A percentile compares a stretch with the other conserved stretches of the same genome.
phyloP scores from a whole-genome alignment of 805 yeast genomes.

The Saccharomyces mikatae region DNA sequence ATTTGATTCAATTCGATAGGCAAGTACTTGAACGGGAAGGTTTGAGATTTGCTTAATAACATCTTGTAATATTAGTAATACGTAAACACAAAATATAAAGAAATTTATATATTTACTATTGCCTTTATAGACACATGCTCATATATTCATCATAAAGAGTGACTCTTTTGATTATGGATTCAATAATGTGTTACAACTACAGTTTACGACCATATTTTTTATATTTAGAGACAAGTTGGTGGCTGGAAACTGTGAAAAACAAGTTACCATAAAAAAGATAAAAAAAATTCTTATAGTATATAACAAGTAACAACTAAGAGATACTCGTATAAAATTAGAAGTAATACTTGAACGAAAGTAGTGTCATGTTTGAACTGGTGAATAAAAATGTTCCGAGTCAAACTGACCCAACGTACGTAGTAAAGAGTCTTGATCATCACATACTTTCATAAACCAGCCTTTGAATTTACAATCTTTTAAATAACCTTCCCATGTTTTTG shows the following conservation, averaged over 20 bases:
- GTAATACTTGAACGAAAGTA: neutral
- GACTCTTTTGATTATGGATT: neutral
- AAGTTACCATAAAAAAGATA: no score
- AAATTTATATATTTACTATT: neutral
- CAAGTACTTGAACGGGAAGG: conserved; percentile 49
- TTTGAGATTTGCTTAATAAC: conserved; percentile 27
- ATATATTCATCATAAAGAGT: neutral
- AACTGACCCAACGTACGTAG: conserved; percentile 41
- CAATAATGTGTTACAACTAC: neutral
- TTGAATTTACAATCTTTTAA: conserved; percentile 45
- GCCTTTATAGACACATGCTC: neutral
- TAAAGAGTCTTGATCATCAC: conserved; percentile 45
- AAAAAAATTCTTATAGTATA: no score
- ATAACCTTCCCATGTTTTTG: conserved; percentile 66
- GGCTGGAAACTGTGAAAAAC: no score
- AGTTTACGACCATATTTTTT: no score
- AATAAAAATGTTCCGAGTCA: conserved; percentile 38
- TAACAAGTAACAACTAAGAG: no score
- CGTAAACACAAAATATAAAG: neutral
- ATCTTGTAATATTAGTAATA: neutral
- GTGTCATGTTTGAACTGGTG: neutral
- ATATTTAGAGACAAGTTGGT: no score
- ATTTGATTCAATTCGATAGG: conserved; percentile 61
- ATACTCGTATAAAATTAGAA: no score
- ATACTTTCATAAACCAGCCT: conserved; percentile 60